Conservation (phyloP, 2,329 filamentous ascomycete species). For the Arthroderma sp. region DNA sequence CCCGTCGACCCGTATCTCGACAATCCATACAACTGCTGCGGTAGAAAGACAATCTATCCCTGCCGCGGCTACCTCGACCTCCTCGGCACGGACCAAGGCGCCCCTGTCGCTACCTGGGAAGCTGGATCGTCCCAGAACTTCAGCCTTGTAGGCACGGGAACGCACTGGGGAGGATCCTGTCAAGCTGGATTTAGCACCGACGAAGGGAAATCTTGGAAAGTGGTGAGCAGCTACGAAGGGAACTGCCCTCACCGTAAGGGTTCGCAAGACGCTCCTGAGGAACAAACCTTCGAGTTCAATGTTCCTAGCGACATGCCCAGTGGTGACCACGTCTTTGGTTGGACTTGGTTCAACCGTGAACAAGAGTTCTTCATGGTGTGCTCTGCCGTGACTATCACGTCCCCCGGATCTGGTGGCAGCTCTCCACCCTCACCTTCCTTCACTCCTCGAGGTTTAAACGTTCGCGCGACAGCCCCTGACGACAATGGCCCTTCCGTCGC, state of each 20-base stretch:
- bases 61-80: constrained; percentile 36
- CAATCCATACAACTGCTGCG: constrained; percentile 38
- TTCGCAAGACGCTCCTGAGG: constrained; percentile 24
- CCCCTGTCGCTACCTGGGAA: constrained; percentile 33
- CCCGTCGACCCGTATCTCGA: constrained; percentile 28
- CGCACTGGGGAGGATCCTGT: constrained; percentile 38
- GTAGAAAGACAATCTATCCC: constrained; percentile 24
- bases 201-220: constrained; percentile 34
- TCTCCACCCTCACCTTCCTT: neutral
- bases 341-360: constrained; percentile 39
- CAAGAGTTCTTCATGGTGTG: constrained; percentile 38
- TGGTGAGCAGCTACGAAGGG: constrained; percentile 36
- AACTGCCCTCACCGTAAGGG: constrained; percentile 36
- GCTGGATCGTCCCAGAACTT: constrained; percentile 34
- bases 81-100: constrained; percentile 33
- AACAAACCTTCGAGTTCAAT: constrained; percentile 36
- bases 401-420: neutral
- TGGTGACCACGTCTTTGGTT: constrained; percentile 35
- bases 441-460: neutral
- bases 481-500: constrained; percentile 15
- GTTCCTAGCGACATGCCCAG: constrained; percentile 34
- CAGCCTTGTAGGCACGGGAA: constrained; percentile 23
- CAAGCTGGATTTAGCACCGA: constrained; percentile 37
- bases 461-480: constrained; percentile 13
- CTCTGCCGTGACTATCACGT: constrained; percentile 33